phyloP scores from a whole-genome alignment of 169 alveolate species.

The Plasmodium coatneyi region DNA sequence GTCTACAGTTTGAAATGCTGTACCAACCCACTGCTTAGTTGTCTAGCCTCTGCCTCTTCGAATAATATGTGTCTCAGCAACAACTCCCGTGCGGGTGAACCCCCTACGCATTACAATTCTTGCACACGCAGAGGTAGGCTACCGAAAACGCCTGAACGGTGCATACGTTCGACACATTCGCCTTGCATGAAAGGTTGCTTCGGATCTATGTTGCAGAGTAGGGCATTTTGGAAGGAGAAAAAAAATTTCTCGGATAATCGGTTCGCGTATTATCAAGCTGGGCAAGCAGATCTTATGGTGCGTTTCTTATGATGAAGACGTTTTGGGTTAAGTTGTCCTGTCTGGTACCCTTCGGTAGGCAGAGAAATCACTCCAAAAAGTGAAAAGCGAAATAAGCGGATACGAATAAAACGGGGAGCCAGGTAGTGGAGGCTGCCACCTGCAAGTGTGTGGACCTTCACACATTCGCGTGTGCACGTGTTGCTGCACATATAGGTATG shows the following conservation, averaged over 20 bases:
- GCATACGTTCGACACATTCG: background rate
- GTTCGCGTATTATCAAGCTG: background rate
- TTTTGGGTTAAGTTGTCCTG: background rate
- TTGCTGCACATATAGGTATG: background rate
- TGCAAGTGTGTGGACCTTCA: background rate
- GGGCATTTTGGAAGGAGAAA: background rate
- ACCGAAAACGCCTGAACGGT: background rate
- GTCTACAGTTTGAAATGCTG: background rate
- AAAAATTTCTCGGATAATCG: background rate
- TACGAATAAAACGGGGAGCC: background rate
- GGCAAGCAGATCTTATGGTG: background rate
- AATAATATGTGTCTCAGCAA: background rate
- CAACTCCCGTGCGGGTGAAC: background rate
- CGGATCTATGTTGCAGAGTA: background rate
- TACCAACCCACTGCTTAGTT: background rate
- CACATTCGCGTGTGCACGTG: background rate
- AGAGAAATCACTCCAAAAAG: background rate
- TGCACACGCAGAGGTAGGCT: background rate
- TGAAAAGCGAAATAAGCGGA: background rate
- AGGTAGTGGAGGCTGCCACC: background rate
- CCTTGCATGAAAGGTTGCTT: background rate
- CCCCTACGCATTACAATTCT: background rate
- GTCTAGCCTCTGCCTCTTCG: background rate
- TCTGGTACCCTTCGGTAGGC: background rate
- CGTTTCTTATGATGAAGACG: background rate